Evolutionary conservation across 495 filamentous ascomycete species (phyloP), one percentile per base, ranked within the genome.

Genomic region (Hamigera avellanea): DNA sequence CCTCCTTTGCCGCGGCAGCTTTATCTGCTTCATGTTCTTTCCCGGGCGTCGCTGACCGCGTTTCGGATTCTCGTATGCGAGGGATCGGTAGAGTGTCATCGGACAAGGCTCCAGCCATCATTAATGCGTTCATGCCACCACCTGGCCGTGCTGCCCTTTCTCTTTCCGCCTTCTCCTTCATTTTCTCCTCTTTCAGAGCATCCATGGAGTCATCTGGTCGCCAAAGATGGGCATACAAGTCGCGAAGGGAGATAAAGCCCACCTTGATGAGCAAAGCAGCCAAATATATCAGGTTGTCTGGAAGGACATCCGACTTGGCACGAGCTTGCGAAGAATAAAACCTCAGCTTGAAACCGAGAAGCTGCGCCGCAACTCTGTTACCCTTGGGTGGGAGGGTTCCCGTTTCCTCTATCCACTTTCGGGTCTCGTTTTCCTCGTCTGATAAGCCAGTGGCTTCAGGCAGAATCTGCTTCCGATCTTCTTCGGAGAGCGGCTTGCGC

Each of bases 321-420:
- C 85, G 73, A 21, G 83, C 84, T 6, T 73, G 65, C 13, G 76
- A 75, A 6, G 81, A 83, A 50, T 99, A 99, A 61, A 95, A 95
- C 19, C 86, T 83, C 32, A 99, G 74, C 54, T 99, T 99, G 70
- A 99, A 96, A 6, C 93, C 93, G 17, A 99, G 76, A 18, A 99
- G 70, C 52, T 95, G 88, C 8, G 93, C 93, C 1, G 93, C 93
- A 37, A 88, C 79, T 27, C 78, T 73, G 48, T 95, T 99, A 31
- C 93, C 93, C 30, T 72, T 62, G 1, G 88, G 84, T 12, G 87
- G 87, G 13, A 87, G 55, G 0, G 83, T 93, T 37, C 77, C 76
- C 8, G 88, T 94, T 37, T 69, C 66, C 45, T 73, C 69, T 36
- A 91, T 82, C 84, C 86, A 94, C 40, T 71, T 63, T 9, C 62